These are phyloP conservation scores for Leccinum variicolor DNA, from an alignment of 768 basidiomycete species.

Conservation along the genomic window DNA sequence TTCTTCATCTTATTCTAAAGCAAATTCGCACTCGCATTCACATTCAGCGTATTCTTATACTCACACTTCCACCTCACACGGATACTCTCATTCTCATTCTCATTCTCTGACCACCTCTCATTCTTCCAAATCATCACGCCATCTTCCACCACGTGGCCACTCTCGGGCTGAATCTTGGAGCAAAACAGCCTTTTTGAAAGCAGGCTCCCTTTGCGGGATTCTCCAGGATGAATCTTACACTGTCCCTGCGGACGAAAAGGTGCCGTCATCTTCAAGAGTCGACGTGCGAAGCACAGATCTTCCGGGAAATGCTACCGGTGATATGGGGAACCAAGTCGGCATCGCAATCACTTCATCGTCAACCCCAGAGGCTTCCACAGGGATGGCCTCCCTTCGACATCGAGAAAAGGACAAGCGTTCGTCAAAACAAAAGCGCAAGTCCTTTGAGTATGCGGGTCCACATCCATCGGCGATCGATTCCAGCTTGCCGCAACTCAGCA, in stretches of 20 bases:
- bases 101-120: slow-evolving; percentile 36
- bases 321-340: slow-evolving; percentile 32
- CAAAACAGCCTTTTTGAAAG: slow-evolving; percentile 37
- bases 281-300: slow-evolving; percentile 24
- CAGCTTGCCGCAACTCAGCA: slow-evolving; percentile 11
- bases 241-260: slow-evolving; percentile 22
- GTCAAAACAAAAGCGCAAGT: slow-evolving; percentile 19
- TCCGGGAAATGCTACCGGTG: background rate
- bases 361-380: slow-evolving; percentile 18
- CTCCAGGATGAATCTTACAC: slow-evolving; percentile 20
- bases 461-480: slow-evolving; percentile 34
- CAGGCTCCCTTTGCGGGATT: slow-evolving; percentile 28
- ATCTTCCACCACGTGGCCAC: slow-evolving; percentile 22
- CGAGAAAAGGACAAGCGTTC: slow-evolving; percentile 1
- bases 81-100: slow-evolving; percentile 35
- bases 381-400: slow-evolving; percentile 2
- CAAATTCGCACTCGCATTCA: slow-evolving; percentile 29
- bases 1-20: slow-evolving; percentile 24
- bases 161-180: slow-evolving; percentile 38
- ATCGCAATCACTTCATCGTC: slow-evolving; percentile 43
- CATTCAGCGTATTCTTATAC: slow-evolving; percentile 17
- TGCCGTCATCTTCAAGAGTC: slow-evolving; percentile 20
- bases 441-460: slow-evolving; percentile 39
- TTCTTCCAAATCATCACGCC: slow-evolving; percentile 31
- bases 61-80: slow-evolving; percentile 24